These are phyloP conservation scores for Eucalyptus curtisii DNA, from an alignment of 345 rosid species.

Conservation along the genomic window DNA sequence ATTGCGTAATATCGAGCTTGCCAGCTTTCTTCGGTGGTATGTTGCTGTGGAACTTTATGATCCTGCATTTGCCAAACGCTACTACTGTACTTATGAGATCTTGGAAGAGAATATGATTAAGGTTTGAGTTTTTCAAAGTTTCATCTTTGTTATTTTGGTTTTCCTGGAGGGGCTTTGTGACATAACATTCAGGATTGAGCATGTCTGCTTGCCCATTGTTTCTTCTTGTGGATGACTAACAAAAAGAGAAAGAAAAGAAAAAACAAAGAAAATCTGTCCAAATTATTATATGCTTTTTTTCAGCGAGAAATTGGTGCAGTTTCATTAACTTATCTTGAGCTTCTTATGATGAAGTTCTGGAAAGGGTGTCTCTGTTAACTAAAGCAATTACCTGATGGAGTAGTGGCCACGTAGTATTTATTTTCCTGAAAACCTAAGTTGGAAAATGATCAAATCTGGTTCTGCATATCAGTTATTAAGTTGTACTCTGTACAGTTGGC, in stretches of 20 bases:
- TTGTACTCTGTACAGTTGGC: conserved; percentile 34
- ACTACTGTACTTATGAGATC: conserved; percentile 64
- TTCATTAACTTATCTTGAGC: background rate
- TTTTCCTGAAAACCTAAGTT: background rate
- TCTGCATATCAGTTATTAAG: background rate
- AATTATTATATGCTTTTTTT: background rate
- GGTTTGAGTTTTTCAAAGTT: conserved; percentile 23
- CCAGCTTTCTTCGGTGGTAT: conserved; percentile 96
- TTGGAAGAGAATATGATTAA: conserved; percentile 65
- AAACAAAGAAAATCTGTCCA: background rate
- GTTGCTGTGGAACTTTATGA: conserved; percentile 90
- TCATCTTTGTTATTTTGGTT: background rate
- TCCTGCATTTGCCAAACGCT: conserved; percentile 74
- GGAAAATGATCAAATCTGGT: background rate
- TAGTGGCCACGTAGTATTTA: background rate
- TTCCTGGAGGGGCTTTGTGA: background rate
- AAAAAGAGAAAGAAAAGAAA: background rate
- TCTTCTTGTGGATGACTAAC: background rate
- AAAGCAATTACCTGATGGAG: background rate
- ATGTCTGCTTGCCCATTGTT: background rate
- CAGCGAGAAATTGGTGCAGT: background rate
- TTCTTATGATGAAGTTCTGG: background rate
- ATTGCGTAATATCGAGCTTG: conserved; percentile 69
- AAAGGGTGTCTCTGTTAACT: background rate
- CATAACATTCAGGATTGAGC: background rate